Base-by-base conservation (phyloP, 805 yeast species). In the Priceomyces melissophilus region DNA sequence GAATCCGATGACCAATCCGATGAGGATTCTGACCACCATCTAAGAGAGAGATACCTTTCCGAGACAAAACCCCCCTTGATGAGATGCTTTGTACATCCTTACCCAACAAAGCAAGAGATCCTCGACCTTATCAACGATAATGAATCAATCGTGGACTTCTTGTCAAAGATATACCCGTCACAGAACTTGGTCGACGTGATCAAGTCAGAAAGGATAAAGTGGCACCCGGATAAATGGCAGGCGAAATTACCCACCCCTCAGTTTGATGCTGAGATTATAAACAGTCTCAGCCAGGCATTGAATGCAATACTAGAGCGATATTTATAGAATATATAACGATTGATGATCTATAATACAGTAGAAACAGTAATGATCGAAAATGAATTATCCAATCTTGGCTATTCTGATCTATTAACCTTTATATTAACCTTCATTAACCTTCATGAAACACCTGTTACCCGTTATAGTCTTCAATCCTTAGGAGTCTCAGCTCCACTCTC, bases 151-250 rank as follows among this genome's bases (percentile, higher is more conserved):
- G 12, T 40, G 10, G 54, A 41, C 17, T 69, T 69, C 41, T 69
- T 63, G 48, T 38, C 48, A 4, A 32, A 41, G 28, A 54, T 66
- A 12, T 29, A 37, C 2, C 40, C 45, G 0, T 38, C 52, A 30
- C 50, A 50, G 13, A 39, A 45, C 5, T 30, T 62, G 20, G 11
- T 44, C 2, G 59, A 51, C 1, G 43, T 67, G 12, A 37, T 68
- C 4, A 78, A 73, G 43, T 48, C 43, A 23, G 88, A 82, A 49
- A 55, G 88, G 40, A 56, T 82, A 4, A 59, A 76, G 45, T 82
- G 88, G 88, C 89, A 82, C 54, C 89, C 89, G 1, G 89, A 82
- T 52, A 75, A 72, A 50, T 75, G 82, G 81, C 50, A 55, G 9
- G 53, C 56, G 9, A 54, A 53, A 30, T 46, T 39, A 4, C 37